Base-by-base conservation (phyloP, 192 early-diverging fungal species). In the Coemansia sp. region DNA sequence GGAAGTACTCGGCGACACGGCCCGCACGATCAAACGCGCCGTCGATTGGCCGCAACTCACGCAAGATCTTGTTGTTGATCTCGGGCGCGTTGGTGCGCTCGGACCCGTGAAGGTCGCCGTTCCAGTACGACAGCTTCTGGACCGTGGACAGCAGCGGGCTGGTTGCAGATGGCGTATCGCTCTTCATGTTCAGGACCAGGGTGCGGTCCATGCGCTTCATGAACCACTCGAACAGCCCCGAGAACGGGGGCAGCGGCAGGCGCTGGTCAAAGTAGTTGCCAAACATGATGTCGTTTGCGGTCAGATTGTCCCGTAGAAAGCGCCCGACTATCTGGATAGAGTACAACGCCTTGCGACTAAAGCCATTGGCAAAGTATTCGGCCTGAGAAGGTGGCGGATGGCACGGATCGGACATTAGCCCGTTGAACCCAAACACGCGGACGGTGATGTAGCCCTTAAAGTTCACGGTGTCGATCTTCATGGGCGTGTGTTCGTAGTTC, bases 161-260 rank as follows among this genome's bases (percentile, higher is more conserved):
- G 34, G 54, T 53, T 11, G 69, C 69, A 21, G 69, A 73, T 12
- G 69, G 69, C 22, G 56, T 73, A 58, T 73, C 69, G 0, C 57
- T 61, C 50, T 73, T 73, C 62, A 73, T 73, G 47, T 73, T 58
- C 20, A 73, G 54, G 3, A 64, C 62, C 35, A 73, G 47, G 5
- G 69, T 65, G 48, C 69, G 69, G 42, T 73, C 69, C 69, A 73
- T 73, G 39, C 69, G 69, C 57, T 47, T 56, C 69, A 73, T 73
- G 34, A 73, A 73, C 69, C 69, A 73, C 54, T 73, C 69, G 19
- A 65, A 73, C 16, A 73, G 58, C 11, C 69, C 62, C 29, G 69
- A 65, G 43, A 73, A 73, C 13, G 69, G 69, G 44, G 69, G 69
- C 38, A 73, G 58, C 21, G 62, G 62, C 46, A 73, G 54, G 0